phyloP scores from a whole-genome alignment of 2,329 filamentous ascomycete species.

The Colletotrichum gloeosporioides region DNA sequence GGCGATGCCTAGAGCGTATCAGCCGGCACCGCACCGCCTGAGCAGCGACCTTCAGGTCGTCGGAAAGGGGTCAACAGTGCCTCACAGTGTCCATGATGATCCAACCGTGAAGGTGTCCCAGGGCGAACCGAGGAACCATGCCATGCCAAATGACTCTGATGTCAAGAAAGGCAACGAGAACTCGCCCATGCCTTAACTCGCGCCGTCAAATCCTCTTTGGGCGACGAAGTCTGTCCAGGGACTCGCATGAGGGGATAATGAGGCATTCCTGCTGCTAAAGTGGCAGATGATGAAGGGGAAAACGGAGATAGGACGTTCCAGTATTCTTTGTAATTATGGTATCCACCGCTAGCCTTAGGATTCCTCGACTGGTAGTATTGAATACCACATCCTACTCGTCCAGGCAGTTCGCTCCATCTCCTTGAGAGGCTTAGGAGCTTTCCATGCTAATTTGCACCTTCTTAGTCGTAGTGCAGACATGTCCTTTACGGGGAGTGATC shows the following conservation, averaged over 20 bases:
- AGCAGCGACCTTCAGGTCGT: background rate
- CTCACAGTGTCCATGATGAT: background rate
- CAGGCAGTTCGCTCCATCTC: background rate
- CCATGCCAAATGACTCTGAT: background rate
- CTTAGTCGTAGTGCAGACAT: background rate
- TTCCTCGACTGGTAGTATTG: background rate
- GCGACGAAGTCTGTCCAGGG: background rate
- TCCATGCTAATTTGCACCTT: background rate
- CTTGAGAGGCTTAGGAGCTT: background rate
- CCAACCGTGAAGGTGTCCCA: background rate
- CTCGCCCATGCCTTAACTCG: background rate
- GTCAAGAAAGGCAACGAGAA: background rate
- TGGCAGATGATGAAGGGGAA: background rate
- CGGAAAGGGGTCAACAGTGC: background rate
- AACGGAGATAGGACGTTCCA: background rate
- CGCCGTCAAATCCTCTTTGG: background rate
- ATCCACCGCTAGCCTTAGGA: background rate
- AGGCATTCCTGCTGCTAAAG: background rate
- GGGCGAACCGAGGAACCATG: background rate
- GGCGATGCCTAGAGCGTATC: background rate
- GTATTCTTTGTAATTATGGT: slow-evolving; percentile 1
- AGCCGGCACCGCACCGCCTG: background rate
- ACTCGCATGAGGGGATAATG: background rate
- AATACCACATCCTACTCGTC: background rate
- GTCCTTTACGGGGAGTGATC: background rate